A percentile compares a stretch with the other conserved stretches of the same genome.
Conservation (phyloP, 768 basidiomycete species). For the Mrakia frigida region DNA sequence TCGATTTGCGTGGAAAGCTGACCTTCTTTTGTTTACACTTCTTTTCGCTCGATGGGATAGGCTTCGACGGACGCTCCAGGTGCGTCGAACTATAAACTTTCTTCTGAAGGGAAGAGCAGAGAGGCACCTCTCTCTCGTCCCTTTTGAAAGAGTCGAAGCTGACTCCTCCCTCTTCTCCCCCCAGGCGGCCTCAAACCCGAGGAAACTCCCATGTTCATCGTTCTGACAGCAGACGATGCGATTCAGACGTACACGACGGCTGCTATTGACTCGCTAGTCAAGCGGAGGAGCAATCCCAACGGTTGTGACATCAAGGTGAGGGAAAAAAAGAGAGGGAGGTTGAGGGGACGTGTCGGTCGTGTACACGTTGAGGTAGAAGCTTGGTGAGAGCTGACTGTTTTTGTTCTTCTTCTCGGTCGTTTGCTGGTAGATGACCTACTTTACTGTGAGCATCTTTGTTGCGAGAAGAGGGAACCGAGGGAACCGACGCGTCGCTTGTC, state of each 20-base stretch:
- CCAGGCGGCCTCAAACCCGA: constrained; percentile 55
- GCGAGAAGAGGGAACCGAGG: background rate
- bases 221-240: constrained; percentile 62
- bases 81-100: background rate
- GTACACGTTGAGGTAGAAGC: too few relatives aligned
- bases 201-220: constrained; percentile 55
- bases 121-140: background rate
- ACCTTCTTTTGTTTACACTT: background rate
- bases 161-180: background rate
- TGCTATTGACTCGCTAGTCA: constrained; percentile 54
- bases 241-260: constrained; percentile 71
- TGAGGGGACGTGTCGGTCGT: too few relatives aligned
- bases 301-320: constrained; percentile 45
- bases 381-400: background rate
- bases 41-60: constrained; percentile 46
- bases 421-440: constrained; percentile 46
- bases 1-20: background rate
- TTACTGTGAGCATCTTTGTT: background rate
- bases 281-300: constrained; percentile 17
- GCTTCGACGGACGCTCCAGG: constrained; percentile 70
- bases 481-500: too few relatives aligned
- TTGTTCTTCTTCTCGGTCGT: background rate
- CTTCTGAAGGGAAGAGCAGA: background rate
- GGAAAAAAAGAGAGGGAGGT: background rate
- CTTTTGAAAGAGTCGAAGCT: background rate